These are phyloP conservation scores for Canna indica DNA, from an alignment of 176 grass and related monocot genomes.

Conservation along the genomic window DNA sequence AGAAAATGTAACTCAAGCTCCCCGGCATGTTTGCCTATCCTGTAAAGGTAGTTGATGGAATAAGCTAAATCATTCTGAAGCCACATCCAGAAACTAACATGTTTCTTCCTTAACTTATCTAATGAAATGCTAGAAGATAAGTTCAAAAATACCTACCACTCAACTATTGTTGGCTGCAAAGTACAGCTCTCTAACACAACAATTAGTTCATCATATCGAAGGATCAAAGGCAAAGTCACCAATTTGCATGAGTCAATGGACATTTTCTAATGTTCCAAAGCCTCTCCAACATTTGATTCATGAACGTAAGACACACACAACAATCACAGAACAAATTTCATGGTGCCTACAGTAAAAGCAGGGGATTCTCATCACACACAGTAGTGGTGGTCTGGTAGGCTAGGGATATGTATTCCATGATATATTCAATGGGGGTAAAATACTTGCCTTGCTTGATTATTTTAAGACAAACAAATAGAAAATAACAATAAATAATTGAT, in stretches of 20 bases:
- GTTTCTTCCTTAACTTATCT: neutral
- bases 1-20: constrained; percentile 74
- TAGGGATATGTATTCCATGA: no score
- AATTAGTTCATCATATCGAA: constrained; percentile 81
- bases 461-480: no score
- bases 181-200: constrained; percentile 62
- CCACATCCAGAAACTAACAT: constrained; percentile 16
- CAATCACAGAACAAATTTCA: no score
- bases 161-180: constrained; percentile 56
- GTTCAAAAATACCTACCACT: constrained; percentile 42
- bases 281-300: constrained; percentile 69
- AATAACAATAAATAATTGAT: no score
- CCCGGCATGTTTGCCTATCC: constrained; percentile 47
- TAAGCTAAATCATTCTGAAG: constrained; percentile 12
- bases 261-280: constrained; percentile 64
- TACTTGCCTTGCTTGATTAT: no score
- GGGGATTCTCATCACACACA: no score
- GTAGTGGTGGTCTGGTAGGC: no score
- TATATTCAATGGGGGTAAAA: no score
- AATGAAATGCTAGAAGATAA: constrained; percentile 5
- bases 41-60: constrained; percentile 21
- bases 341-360: no score
- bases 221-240: constrained; percentile 47
- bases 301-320: constrained; percentile 30
- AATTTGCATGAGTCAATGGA: constrained; percentile 72